Conservation (phyloP, 768 basidiomycete species). For the Russula compacta region DNA sequence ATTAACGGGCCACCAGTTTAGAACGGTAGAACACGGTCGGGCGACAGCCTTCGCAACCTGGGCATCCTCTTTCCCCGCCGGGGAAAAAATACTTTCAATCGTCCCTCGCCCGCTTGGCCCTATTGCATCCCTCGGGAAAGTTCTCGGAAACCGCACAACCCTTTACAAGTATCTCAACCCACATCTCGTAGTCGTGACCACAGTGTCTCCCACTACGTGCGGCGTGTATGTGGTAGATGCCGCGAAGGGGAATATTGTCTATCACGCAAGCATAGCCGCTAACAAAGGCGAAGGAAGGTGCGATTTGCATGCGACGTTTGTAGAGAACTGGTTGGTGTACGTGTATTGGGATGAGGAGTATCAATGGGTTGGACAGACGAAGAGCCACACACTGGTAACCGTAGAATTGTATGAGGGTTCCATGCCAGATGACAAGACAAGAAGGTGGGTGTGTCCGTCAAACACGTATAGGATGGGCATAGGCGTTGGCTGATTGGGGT, state of each 20-base stretch:
- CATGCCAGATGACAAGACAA: conserved; percentile 54
- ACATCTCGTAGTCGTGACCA: conserved; percentile 59
- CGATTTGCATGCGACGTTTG: conserved; percentile 57
- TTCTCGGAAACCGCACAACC: conserved; percentile 79
- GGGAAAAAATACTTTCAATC: conserved; percentile 49
- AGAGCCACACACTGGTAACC: conserved; percentile 65
- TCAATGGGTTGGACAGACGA: conserved; percentile 38
- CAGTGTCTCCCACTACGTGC: conserved; percentile 36
- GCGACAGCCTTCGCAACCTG: conserved; percentile 56
- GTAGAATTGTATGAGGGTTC: conserved; percentile 86
- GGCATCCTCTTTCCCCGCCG: conserved; percentile 46
- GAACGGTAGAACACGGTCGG: conserved; percentile 32
- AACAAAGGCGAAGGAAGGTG: conserved; percentile 35
- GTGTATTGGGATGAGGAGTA: conserved; percentile 64
- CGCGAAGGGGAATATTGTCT: conserved; percentile 67
- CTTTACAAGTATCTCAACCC: conserved; percentile 94
- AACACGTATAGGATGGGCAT: no score
- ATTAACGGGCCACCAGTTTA: conserved; percentile 50
- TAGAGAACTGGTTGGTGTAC: conserved; percentile 93
- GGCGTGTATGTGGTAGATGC: conserved; percentile 73
- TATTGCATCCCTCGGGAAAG: conserved; percentile 73
- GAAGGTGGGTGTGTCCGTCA: conserved; percentile 42
- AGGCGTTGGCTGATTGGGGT: neutral
- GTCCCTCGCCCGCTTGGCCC: conserved; percentile 41
- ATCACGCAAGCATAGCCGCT: conserved; percentile 49